phyloP scores from a whole-genome alignment of 2,329 filamentous ascomycete genomes.

The Colletotrichum musae region DNA sequence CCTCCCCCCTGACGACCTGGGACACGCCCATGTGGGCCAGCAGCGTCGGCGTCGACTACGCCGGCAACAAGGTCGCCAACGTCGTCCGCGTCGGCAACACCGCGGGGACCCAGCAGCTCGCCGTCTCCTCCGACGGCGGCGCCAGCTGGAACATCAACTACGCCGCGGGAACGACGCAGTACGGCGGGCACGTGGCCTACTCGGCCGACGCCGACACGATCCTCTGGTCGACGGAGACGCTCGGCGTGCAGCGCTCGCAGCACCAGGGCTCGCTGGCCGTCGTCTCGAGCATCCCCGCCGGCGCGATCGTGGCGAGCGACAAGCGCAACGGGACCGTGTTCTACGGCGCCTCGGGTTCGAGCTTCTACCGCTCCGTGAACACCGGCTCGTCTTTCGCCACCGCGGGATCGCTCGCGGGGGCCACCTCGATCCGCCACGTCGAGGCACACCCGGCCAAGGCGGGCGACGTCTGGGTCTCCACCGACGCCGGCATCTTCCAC shows the following conservation, averaged over 20 bases:
- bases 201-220: slow-evolving; percentile 66
- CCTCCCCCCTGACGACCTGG: slow-evolving; percentile 61
- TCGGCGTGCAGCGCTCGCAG: slow-evolving; percentile 60
- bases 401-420: slow-evolving; percentile 54
- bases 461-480: slow-evolving; percentile 74
- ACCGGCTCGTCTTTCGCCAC: slow-evolving; percentile 61
- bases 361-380: slow-evolving; percentile 68
- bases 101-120: slow-evolving; percentile 59
- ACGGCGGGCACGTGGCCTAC: slow-evolving; percentile 63
- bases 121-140: slow-evolving; percentile 65
- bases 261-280: slow-evolving; percentile 58
- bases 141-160: slow-evolving; percentile 63
- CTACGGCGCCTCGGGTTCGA: slow-evolving; percentile 62
- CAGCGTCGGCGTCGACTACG: slow-evolving; percentile 64
- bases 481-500: slow-evolving; percentile 67
- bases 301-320: slow-evolving; percentile 67
- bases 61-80: slow-evolving; percentile 60
- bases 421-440: slow-evolving; percentile 67
- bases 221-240: slow-evolving; percentile 60
- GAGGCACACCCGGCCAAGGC: slow-evolving; percentile 69
- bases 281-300: slow-evolving; percentile 60
- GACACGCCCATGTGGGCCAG: slow-evolving; percentile 62
- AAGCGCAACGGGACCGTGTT: slow-evolving; percentile 67
- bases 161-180: slow-evolving; percentile 59
- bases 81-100: slow-evolving; percentile 67